A percentile compares a stretch with the other conserved stretches of the same genome.
Conservation (phyloP, 257 asterid genomes). For the Sherardia arvensis region DNA sequence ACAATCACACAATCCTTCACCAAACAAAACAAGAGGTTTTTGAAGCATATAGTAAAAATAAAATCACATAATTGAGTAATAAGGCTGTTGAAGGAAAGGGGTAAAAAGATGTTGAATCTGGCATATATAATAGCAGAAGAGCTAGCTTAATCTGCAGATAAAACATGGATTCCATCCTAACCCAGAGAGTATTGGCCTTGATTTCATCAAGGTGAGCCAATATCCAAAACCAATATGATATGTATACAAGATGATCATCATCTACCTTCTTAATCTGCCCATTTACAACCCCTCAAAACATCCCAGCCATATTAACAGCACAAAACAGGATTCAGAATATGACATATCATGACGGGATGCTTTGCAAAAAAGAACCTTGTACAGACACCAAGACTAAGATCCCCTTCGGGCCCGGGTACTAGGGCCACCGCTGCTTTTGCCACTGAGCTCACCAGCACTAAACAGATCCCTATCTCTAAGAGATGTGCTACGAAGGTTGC, state of each 20-base stretch:
- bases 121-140: background rate
- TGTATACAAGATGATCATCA: slow-evolving; percentile 1
- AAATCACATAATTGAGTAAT: too few species aligned
- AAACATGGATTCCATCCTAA: background rate
- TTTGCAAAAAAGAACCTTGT: slow-evolving; percentile 1
- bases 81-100: background rate
- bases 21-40: background rate
- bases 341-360: too few species aligned
- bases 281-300: slow-evolving; percentile 12
- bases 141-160: background rate
- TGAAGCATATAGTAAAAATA: too few species aligned
- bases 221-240: background rate
- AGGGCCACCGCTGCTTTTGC: slow-evolving; percentile 22
- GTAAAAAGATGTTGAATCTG: background rate
- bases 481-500: slow-evolving; percentile 30
- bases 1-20: background rate
- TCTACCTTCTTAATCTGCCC: slow-evolving; percentile 3
- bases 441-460: slow-evolving; percentile 31
- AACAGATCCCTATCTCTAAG: slow-evolving; percentile 54
- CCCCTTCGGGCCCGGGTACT: slow-evolving; percentile 48
- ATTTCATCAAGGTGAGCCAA: background rate
- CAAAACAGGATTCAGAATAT: slow-evolving; percentile 10
- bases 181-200: background rate
- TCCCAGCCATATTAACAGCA: slow-evolving; percentile 9
- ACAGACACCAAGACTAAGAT: slow-evolving; percentile 11